phyloP scores from a whole-genome alignment of 257 asterid genomes.

The Solanum pinnatisectum region DNA sequence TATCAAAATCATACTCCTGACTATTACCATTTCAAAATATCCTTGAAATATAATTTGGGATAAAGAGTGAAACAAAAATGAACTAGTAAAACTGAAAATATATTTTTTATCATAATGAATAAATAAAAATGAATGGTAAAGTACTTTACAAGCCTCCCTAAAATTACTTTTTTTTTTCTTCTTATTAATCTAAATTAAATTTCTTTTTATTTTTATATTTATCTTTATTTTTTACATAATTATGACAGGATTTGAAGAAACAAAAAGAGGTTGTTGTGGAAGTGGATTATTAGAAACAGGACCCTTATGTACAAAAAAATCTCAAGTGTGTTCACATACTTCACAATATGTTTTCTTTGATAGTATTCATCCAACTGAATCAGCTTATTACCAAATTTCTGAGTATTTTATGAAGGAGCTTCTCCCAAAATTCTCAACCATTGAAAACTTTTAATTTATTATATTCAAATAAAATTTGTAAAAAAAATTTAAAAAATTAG shows the following conservation, averaged over 20 bases:
- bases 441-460: background rate
- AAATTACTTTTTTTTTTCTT: background rate
- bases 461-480: background rate
- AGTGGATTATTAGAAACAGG: constrained; percentile 14
- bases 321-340: constrained; percentile 6
- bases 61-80: background rate
- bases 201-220: background rate
- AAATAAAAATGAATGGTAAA: too few species aligned
- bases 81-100: too few species aligned
- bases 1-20: background rate
- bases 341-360: constrained; percentile 8
- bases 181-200: background rate
- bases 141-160: background rate
- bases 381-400: background rate
- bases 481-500: too few species aligned
- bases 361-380: constrained; percentile 10
- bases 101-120: too few species aligned
- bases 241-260: constrained; percentile 16
- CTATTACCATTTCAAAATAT: background rate
- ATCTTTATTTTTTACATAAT: background rate
- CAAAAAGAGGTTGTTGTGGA: constrained; percentile 20
- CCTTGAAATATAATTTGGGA: too few species aligned
- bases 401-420: background rate
- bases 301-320: background rate
- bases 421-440: background rate